Evolutionary conservation across 2,329 filamentous ascomycete genomes (phyloP), one percentile per base, ranked within the genome.

Genomic region (Fusarium armeniacum): DNA sequence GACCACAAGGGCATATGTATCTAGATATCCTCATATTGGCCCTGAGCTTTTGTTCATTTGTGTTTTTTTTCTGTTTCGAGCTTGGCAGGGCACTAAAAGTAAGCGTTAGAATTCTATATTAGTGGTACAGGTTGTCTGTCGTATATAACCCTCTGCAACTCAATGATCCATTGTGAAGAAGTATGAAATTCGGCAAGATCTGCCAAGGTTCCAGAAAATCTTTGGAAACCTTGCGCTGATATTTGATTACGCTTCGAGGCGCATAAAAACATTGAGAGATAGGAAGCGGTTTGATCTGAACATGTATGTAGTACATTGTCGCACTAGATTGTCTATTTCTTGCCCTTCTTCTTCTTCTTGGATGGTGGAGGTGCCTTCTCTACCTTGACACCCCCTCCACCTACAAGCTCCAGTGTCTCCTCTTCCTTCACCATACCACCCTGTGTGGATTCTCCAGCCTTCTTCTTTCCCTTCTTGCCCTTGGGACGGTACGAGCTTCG

Each of bases 381-480:
- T 40, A 90, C 87, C 78, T 87, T 90, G 61, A 90, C 87, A 16
- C 88, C 88, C 2, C 87, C 88, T 6, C 89, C 89, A 30, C 89
- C 88, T 4, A 88, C 88, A 15, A 91, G 80, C 69, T 88, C 89
- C 70, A 89, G 82, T 61, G 83, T 91, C 84, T 86, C 89, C 78
- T 92, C 91, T 68, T 94, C 93, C 73, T 86, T 90, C 24, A 93
- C 92, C 15, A 91, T 82, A 50, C 94, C 95, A 65, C 96, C 96
- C 79, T 98, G 96, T 11, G 93, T 98, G 41, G 90, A 83, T 71
- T 93, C 92, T 65, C 86, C 84, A 6, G 89, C 90, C 81, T 91
- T 91, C 86, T 94, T 91, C 85, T 93, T 95, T 58, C 93, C 93
- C 85, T 97, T 97, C 83, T 92, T 94, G 8, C 94, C 94, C 83